phyloP scores from a whole-genome alignment of 257 asterid genomes.

The Solanum chaucha region DNA sequence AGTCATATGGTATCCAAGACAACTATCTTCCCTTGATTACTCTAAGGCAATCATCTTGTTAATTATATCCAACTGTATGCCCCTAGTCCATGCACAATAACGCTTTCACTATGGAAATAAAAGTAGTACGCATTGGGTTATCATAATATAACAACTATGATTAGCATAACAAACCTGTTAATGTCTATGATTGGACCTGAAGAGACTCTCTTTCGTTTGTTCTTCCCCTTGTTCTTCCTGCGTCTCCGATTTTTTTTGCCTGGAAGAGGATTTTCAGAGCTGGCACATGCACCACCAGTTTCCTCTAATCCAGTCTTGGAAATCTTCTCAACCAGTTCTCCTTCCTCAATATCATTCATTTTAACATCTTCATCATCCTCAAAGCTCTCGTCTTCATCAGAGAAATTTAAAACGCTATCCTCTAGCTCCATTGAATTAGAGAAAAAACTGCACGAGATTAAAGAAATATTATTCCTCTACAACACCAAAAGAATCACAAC shows the following conservation, averaged over 20 bases:
- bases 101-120: background rate
- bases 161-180: constrained; percentile 36
- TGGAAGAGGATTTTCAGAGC: constrained; percentile 24
- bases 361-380: constrained; percentile 56
- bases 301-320: constrained; percentile 32
- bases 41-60: background rate
- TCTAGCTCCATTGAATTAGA: constrained; percentile 42
- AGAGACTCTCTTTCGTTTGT: constrained; percentile 40
- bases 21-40: background rate
- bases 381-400: constrained; percentile 41
- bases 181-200: constrained; percentile 38
- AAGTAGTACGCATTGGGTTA: background rate
- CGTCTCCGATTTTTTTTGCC: constrained; percentile 15
- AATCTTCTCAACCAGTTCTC: constrained; percentile 45
- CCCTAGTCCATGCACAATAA: background rate
- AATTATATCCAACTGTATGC: background rate
- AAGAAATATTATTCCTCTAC: background rate
- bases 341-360: constrained; percentile 84
- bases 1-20: background rate
- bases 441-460: background rate
- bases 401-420: constrained; percentile 39
- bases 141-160: background rate
- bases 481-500: background rate
- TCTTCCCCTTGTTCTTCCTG: constrained; percentile 50
- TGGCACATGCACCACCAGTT: constrained; percentile 19